These are phyloP conservation scores for Saxispiralis lemnorum DNA, from an alignment of 495 filamentous ascomycete species.

Conservation along the genomic window DNA sequence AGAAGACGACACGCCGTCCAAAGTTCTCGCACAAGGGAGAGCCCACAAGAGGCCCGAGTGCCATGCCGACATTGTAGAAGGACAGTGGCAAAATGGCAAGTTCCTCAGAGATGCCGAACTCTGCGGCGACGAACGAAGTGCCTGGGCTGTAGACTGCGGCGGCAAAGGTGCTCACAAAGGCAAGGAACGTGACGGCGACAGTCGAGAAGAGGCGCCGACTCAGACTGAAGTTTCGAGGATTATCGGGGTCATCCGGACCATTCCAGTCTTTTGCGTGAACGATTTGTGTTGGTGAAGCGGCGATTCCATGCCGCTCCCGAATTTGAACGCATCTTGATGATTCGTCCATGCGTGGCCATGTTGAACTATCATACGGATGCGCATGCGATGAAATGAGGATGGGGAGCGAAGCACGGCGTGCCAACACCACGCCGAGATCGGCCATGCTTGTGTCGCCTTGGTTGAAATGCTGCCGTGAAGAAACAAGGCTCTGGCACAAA, in stretches of 20 bases:
- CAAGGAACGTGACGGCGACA: constrained; percentile 9
- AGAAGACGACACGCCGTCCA: constrained; percentile 15
- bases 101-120: constrained; percentile 14
- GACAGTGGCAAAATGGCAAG: constrained; percentile 17
- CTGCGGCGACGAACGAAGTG: constrained; percentile 3
- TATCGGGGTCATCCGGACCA: constrained; percentile 24
- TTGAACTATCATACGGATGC: too few species aligned
- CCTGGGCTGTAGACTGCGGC: constrained; percentile 20
- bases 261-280: constrained; percentile 20
- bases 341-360: too few species aligned
- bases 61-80: constrained; percentile 17
- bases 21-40: constrained; percentile 18
- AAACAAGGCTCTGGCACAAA: too few species aligned
- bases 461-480: too few species aligned
- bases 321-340: too few species aligned
- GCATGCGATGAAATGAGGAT: too few species aligned
- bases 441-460: too few species aligned
- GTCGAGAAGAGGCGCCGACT: constrained; percentile 16
- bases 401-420: too few species aligned
- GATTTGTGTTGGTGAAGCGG: neutral
- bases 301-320: too few species aligned
- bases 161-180: constrained; percentile 16
- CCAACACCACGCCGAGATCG: too few species aligned
- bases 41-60: constrained; percentile 16
- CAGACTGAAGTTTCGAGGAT: constrained; percentile 27